Percentiles rank a stretch among this genome's conserved stretches.
phyloP scores from a whole-genome alignment of 1,139 yeast genomes.

The Nakaseomyces delphensis region DNA sequence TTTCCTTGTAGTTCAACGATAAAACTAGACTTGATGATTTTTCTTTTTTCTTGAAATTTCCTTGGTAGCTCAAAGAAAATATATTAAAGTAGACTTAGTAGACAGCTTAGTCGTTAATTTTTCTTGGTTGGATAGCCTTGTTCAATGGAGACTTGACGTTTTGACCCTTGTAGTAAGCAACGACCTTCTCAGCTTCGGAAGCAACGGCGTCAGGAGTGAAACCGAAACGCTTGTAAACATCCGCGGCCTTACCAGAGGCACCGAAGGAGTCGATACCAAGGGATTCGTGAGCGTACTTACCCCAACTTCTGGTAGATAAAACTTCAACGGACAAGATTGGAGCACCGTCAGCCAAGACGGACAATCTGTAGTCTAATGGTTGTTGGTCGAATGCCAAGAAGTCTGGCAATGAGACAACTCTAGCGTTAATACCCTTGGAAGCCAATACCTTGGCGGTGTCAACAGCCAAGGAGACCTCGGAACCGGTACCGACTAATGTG shows the following conservation, averaged over 20 bases:
- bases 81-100: too few species aligned
- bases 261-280: slow-evolving; percentile 96
- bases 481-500: slow-evolving; percentile 85
- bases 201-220: slow-evolving; percentile 94
- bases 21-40: too few species aligned
- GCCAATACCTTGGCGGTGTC: slow-evolving; percentile 70
- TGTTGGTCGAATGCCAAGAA: slow-evolving; percentile 85
- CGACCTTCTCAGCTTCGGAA: slow-evolving; percentile 70
- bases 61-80: too few species aligned
- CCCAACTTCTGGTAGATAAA: slow-evolving; percentile 87
- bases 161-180: slow-evolving; percentile 77
- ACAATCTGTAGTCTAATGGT: slow-evolving; percentile 65
- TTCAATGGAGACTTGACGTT: slow-evolving; percentile 65
- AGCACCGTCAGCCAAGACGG: slow-evolving; percentile 88
- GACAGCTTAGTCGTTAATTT: too few species aligned
- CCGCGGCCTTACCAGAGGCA: slow-evolving; percentile 88
- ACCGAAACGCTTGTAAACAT: slow-evolving; percentile 75
- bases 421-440: slow-evolving; percentile 60
- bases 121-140: slow-evolving; percentile 52
- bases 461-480: slow-evolving; percentile 81
- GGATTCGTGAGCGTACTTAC: slow-evolving; percentile 92
- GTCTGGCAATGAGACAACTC: slow-evolving; percentile 90
- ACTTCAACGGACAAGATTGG: slow-evolving; percentile 96
- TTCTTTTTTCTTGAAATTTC: too few species aligned
- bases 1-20: too few species aligned